phyloP scores from a whole-genome alignment of 2,329 filamentous ascomycete species.

The Coniochaeta sp. region DNA sequence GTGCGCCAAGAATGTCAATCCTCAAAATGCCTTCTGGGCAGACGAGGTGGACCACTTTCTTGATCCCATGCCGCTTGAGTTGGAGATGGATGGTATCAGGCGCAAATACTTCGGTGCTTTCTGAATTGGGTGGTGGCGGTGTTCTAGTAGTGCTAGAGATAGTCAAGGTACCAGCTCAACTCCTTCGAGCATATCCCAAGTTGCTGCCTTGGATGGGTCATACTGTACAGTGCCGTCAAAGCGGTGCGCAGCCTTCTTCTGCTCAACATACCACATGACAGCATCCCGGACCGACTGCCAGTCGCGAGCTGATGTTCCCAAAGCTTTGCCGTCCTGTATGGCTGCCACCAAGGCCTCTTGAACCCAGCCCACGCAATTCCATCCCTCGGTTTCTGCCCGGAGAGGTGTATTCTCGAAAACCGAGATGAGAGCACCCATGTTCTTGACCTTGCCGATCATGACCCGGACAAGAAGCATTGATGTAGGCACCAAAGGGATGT shows the following conservation, averaged over 20 bases:
- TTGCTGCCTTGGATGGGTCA: neutral
- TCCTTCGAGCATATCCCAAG: neutral
- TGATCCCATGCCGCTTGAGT: neutral
- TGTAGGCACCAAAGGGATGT: conserved; percentile 5
- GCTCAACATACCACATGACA: neutral
- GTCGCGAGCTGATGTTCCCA: neutral
- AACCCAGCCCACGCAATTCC: neutral
- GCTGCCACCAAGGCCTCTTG: neutral
- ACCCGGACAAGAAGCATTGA: conserved; percentile 6
- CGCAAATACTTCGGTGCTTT: neutral
- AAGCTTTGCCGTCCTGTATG: neutral
- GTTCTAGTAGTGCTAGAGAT: too few relatives aligned
- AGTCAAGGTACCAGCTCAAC: too few relatives aligned
- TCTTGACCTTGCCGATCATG: neutral
- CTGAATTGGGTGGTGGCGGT: too few relatives aligned
- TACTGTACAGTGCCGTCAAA: neutral
- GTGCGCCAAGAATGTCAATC: neutral
- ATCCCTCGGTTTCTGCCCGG: neutral
- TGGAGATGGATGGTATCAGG: neutral
- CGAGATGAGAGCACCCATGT: neutral
- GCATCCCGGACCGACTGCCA: neutral
- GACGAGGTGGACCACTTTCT: neutral
- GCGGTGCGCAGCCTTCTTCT: neutral
- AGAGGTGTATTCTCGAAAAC: neutral
- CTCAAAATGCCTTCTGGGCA: neutral